These are phyloP conservation scores for Porogramme epimiltina DNA, from an alignment of 1,284 basidiomycete species.

Conservation along the genomic window DNA sequence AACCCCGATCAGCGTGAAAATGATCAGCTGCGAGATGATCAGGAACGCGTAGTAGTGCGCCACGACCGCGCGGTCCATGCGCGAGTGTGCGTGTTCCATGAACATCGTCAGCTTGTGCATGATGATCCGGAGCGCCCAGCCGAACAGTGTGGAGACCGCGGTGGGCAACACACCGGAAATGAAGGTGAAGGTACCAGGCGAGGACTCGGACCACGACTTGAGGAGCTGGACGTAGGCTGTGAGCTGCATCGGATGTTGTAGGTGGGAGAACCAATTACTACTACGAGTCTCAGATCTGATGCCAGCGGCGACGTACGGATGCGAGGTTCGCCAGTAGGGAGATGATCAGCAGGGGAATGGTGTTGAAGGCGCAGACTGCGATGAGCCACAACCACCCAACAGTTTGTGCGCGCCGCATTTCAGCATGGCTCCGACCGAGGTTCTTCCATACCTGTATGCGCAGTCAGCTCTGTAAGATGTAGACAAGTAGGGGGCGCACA, in stretches of 20 bases:
- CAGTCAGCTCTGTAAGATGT: slow-evolving; percentile 1
- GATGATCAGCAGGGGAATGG: slow-evolving; percentile 82
- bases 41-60: slow-evolving; percentile 92
- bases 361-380: slow-evolving; percentile 88
- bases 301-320: slow-evolving; percentile 48
- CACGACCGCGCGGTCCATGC: slow-evolving; percentile 86
- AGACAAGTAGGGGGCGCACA: not conserved
- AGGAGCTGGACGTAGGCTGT: slow-evolving; percentile 75
- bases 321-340: slow-evolving; percentile 82
- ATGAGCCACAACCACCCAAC: slow-evolving; percentile 79
- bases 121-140: slow-evolving; percentile 84
- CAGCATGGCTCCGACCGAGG: slow-evolving; percentile 71
- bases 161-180: slow-evolving; percentile 90
- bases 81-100: slow-evolving; percentile 80
- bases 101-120: slow-evolving; percentile 84
- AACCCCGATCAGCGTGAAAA: slow-evolving; percentile 91
- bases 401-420: slow-evolving; percentile 65
- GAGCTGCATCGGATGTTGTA: slow-evolving; percentile 41
- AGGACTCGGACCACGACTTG: slow-evolving; percentile 61
- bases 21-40: slow-evolving; percentile 85
- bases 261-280: not conserved
- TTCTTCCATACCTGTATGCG: slow-evolving; percentile 82
- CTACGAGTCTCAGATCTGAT: not conserved
- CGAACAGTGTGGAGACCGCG: slow-evolving; percentile 84
- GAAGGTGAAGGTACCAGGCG: slow-evolving; percentile 66